Evolutionary conservation across 495 filamentous ascomycete species (phyloP).

Genomic region (Lasiosphaeria miniovina): DNA sequence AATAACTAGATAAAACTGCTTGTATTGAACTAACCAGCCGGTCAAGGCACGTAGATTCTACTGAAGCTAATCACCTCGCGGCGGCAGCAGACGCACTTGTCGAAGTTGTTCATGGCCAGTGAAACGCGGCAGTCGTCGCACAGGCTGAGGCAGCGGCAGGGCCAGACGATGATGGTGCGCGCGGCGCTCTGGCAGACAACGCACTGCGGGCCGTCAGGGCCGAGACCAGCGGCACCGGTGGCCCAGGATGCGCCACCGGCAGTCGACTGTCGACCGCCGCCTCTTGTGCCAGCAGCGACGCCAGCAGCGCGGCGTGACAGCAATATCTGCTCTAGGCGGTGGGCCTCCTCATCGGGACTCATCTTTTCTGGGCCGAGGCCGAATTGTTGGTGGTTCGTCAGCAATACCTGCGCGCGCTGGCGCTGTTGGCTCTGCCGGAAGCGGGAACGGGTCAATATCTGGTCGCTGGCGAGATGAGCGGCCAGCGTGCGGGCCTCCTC

Average conservation of each 20-base stretch:
- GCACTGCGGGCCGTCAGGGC: slow-evolving; percentile 75
- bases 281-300: slow-evolving; percentile 11
- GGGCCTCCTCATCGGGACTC: slow-evolving; percentile 69
- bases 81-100: slow-evolving; percentile 90
- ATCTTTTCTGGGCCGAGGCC: slow-evolving; percentile 29
- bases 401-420: slow-evolving; percentile 64
- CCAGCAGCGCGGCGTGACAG: slow-evolving; percentile 52
- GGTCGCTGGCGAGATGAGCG: slow-evolving; percentile 66
- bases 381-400: slow-evolving; percentile 38
- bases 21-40: too few species aligned
- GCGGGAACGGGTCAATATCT: slow-evolving; percentile 76
- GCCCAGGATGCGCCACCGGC: slow-evolving; percentile 52
- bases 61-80: slow-evolving; percentile 82
- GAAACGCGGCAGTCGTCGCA: slow-evolving; percentile 94
- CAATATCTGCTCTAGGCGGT: slow-evolving; percentile 78
- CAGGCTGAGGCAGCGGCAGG: slow-evolving; percentile 87
- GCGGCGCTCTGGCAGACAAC: slow-evolving; percentile 90
- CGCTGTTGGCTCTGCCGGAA: slow-evolving; percentile 64
- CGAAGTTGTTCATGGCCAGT: slow-evolving; percentile 94
- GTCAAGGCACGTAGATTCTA: slow-evolving; percentile 83
- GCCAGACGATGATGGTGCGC: slow-evolving; percentile 91
- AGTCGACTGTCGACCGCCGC: slow-evolving; percentile 13
- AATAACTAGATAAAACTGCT: too few species aligned
- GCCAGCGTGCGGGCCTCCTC: slow-evolving; percentile 80
- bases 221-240: slow-evolving; percentile 66